These are phyloP conservation scores for Persicaria tinctoria DNA, from an alignment of 148 eudicot species.

Conservation along the genomic window DNA sequence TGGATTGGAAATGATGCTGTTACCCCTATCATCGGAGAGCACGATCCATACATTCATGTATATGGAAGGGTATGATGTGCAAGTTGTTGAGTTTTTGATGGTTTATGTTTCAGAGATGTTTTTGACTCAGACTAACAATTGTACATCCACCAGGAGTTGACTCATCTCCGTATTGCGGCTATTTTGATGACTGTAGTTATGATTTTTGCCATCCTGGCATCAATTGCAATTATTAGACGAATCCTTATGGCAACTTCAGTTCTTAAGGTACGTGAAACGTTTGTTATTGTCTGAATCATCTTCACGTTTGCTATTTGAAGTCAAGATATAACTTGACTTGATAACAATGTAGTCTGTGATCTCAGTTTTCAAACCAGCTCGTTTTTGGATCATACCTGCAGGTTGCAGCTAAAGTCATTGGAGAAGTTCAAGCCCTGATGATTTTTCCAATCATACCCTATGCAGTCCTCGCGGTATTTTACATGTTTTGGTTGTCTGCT, in stretches of 20 bases:
- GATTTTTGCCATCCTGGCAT: conserved; percentile 64
- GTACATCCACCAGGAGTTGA: conserved; percentile 57
- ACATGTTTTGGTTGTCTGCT: conserved; percentile 90
- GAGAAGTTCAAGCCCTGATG: conserved; percentile 91
- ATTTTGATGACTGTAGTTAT: conserved; percentile 72
- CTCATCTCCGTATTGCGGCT: conserved; percentile 70
- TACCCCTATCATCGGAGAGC: conserved; percentile 82
- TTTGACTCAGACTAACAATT: background rate
- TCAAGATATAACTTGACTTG: no score
- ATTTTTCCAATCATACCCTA: conserved; percentile 86
- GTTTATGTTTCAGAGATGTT: background rate
- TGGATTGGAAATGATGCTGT: conserved; percentile 95
- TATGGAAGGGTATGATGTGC: conserved; percentile 64
- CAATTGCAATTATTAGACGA: conserved; percentile 88
- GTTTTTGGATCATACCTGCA: conserved; percentile 11
- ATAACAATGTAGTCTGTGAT: background rate
- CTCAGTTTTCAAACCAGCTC: background rate
- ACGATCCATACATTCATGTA: conserved; percentile 74
- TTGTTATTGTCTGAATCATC: background rate
- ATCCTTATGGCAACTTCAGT: conserved; percentile 97
- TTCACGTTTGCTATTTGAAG: background rate
- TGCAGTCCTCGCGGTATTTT: conserved; percentile 62
- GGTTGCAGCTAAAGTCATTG: conserved; percentile 99
- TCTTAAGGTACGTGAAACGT: conserved; percentile 55
- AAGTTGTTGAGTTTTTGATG: background rate